These are phyloP conservation scores for Claviceps citrina DNA, from an alignment of 2,329 filamentous ascomycete species.

Conservation along the genomic window DNA sequence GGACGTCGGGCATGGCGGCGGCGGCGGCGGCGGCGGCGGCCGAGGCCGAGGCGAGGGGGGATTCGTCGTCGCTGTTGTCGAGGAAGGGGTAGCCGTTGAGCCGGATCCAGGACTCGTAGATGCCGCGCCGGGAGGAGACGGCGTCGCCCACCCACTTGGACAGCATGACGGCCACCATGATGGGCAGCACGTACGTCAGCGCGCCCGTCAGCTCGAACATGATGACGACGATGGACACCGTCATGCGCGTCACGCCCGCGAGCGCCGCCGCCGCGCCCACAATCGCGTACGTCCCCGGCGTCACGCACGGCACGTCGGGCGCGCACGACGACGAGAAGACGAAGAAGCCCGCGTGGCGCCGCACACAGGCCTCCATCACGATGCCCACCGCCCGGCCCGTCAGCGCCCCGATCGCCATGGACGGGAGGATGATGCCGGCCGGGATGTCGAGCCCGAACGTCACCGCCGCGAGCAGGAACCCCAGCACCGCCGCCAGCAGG, in stretches of 20 bases:
- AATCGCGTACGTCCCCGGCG: constrained; percentile 89
- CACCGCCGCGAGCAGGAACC: constrained; percentile 69
- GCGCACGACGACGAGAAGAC: constrained; percentile 63
- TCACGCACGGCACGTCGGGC: constrained; percentile 75
- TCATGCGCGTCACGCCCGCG: constrained; percentile 87
- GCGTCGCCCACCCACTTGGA: constrained; percentile 97
- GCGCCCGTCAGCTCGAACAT: constrained; percentile 98
- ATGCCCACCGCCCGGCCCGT: constrained; percentile 82
- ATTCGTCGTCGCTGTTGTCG: constrained; percentile 80
- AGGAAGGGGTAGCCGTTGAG: constrained; percentile 92
- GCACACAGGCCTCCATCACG: constrained; percentile 75
- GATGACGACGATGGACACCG: constrained; percentile 95
- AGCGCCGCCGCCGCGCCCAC: constrained; percentile 91
- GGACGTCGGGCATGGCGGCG: too few relatives aligned
- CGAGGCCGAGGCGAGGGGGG: too few relatives aligned
- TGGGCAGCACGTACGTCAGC: constrained; percentile 88
- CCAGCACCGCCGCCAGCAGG: constrained; percentile 65
- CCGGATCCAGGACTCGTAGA: constrained; percentile 97
- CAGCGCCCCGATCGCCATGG: constrained; percentile 87
- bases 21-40: too few relatives aligned
- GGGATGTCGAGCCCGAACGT: constrained; percentile 93
- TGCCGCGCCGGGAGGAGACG: constrained; percentile 77
- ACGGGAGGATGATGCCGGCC: constrained; percentile 87
- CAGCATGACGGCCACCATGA: constrained; percentile 98
- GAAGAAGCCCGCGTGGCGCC: constrained; percentile 60